Base-by-base conservation (phyloP, 306 rosid species). In the Echinosophora koreensis region DNA sequence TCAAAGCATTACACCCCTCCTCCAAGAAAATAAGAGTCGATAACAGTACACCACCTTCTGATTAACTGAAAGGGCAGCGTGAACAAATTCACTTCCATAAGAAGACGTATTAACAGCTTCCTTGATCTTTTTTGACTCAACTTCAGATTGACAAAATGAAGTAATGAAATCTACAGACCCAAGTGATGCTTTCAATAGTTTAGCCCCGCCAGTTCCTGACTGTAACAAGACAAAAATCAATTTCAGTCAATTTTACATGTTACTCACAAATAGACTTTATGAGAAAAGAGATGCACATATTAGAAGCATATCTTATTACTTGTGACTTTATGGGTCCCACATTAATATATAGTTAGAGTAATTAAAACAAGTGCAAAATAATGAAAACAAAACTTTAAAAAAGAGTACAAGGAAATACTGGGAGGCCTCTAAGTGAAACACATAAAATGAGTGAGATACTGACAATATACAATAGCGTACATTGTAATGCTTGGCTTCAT, bases 161-260 rank as follows among this genome's bases (percentile, higher is more conserved):
- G 94, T 91, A 70, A 95, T 87, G 83, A 95, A 95, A 87, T 95
- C 99, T 58, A 95, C 90, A 75, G 98, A 95, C 66, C 99, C 99
- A 81, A 95, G 97, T 56, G 97, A 87, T 8, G 99, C 98, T 75
- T 85, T 85, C 78, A 90, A 82, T 68, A 87, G 84, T 80, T 86
- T 85, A 63, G 81, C 86, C 47, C 88, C 86, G 76, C 57, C 88
- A 58, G 74, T 70, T 92, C 88, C 88, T 71, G 90, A 86, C 98
- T 89, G 79, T 81, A 92, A 77, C 78, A 83, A 78, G 84, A 83
- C 15, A 78, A 81, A 81, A 76, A 67, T 12, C 64, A 79, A 78
- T 78, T 76, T 37, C 62, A 77, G 83, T 81, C 79, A 81, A 1
- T 60, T 84, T 50, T 64, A 63, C 46, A 39, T 58, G 60, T 71